Conservation (phyloP, 305 asterid species). For the Salvia sclarea region DNA sequence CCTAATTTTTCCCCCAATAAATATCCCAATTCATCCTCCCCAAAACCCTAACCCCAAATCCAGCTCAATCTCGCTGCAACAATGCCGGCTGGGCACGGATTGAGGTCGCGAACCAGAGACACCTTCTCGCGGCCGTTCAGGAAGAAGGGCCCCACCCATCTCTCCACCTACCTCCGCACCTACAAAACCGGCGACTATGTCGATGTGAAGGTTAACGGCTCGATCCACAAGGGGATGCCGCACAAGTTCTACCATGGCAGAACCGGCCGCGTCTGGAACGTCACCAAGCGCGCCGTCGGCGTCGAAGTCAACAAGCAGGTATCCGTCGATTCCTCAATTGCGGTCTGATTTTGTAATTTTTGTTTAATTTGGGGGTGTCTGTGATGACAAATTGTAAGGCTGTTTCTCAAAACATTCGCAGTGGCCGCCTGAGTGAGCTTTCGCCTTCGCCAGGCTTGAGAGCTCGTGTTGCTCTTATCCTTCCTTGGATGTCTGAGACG, state of each 20-base stretch:
- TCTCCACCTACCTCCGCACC: constrained; percentile 47
- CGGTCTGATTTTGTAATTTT: too few species aligned
- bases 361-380: too few species aligned
- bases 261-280: constrained; percentile 85
- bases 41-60: neutral
- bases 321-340: neutral
- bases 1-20: neutral
- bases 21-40: constrained; percentile 5
- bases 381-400: too few species aligned
- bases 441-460: too few species aligned
- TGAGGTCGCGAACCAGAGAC: constrained; percentile 49
- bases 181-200: constrained; percentile 52
- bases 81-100: constrained; percentile 58
- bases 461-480: too few species aligned
- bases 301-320: constrained; percentile 88
- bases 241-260: constrained; percentile 85
- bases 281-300: constrained; percentile 82
- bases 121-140: constrained; percentile 46
- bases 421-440: too few species aligned
- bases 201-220: constrained; percentile 53
- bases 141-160: constrained; percentile 56
- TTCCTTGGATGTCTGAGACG: too few species aligned
- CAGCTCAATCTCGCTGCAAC: neutral
- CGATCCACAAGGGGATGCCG: constrained; percentile 83
- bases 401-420: too few species aligned